A percentile compares a stretch with the other conserved stretches of the same genome.
These are phyloP conservation scores for Nematodospora anomalae DNA, from an alignment of 1,139 yeast species.

Conservation along the genomic window DNA sequence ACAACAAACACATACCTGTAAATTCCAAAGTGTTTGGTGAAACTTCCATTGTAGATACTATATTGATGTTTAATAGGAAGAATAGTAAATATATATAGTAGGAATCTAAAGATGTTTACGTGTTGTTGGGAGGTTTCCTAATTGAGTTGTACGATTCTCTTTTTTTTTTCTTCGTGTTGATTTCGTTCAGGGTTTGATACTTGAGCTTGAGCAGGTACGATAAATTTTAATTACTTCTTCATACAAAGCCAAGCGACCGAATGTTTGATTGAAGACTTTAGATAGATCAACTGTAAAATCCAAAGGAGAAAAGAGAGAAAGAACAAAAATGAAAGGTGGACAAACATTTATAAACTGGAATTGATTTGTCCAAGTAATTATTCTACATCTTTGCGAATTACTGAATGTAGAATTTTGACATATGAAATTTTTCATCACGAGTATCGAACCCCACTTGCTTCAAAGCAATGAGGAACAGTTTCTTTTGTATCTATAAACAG, in stretches of 20 bases:
- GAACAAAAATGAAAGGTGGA: background rate
- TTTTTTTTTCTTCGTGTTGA: background rate
- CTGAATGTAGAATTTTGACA: conserved; percentile 1
- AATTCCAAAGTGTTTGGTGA: conserved; percentile 64
- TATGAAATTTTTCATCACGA: background rate
- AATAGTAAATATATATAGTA: background rate
- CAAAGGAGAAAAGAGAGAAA: background rate
- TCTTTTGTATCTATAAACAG: no score
- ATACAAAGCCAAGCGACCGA: no score
- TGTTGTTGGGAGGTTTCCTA: background rate
- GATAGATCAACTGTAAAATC: no score
- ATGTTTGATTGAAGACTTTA: no score
- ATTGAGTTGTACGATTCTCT: background rate
- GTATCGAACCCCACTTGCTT: conserved; percentile 1
- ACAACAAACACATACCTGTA: conserved; percentile 56
- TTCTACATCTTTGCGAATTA: background rate
- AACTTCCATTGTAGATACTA: conserved; percentile 51
- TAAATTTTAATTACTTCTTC: no score
- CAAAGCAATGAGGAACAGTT: no score
- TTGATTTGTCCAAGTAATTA: background rate
- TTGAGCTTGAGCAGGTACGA: no score
- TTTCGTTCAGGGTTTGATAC: background rate
- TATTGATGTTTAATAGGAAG: background rate
- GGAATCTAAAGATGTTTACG: background rate
- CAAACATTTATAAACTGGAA: background rate